Evolutionary conservation across 495 filamentous ascomycete species (phyloP), one percentile per base, ranked within the genome.

Genomic region (Daldinia vernicosa): DNA sequence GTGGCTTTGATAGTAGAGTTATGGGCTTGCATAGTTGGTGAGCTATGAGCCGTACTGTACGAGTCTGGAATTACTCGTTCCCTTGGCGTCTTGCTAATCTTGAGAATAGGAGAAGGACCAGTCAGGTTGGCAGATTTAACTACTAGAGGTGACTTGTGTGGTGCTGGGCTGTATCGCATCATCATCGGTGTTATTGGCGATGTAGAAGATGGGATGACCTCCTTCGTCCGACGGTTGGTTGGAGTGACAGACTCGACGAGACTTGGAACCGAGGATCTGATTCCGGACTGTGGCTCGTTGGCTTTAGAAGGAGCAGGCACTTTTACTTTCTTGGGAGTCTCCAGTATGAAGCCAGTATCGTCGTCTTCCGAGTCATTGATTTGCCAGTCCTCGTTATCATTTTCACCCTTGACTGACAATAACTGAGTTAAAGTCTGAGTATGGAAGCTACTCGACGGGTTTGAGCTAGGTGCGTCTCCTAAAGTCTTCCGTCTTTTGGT

Each of bases 391-490:
- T 71, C 72, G 1, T 76, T 57, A 12, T 79, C 70, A 4, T 69
- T 66, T 1, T 72, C 67, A 1, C 35, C 65, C 56, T 75, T 75
- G 11, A 33, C 51, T n/a, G 79, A 74, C 26, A 81, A 28, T 11
- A 83, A 70, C 64, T 84, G 82, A 1, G 82, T 84, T 12, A 84
- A 55, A 1, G 81, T 84, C 60, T 84, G 81, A 0, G 81, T 84
- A 37, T 84, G 77, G 33, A 81, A 82, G 55, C 63, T 75, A 37
- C 69, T 69, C 15, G 79, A 80, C 5, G 74, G 75, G 24, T 53
- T 71, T 12, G 78, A 66, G 27, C 11, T 51, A 3, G 75, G 75
- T 6, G 67, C 64, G 60, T 85, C 81, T 53, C 82, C 82, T 28
- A 80, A 64, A 9, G 83, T 85, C 77, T 82, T 86, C 24, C 84